Base-by-base conservation (phyloP, 1,139 yeast genomes). In the Diutina neorugosa region DNA sequence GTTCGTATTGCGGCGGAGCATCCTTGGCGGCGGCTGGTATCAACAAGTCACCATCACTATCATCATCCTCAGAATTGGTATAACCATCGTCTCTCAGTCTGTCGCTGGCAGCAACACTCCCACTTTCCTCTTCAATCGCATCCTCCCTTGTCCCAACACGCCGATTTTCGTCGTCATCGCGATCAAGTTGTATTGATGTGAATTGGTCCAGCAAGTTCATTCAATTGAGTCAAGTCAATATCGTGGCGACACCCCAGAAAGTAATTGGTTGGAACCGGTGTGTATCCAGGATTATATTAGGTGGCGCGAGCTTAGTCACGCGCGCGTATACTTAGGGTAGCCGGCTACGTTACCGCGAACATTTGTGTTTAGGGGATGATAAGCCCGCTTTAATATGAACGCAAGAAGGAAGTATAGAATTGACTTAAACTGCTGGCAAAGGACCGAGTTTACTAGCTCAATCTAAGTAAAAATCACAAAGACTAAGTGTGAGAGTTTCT, bases 191-290 rank as follows among this genome's bases (percentile, higher is more conserved):
- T n/a, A 46, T 46, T 16, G 50, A 46, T 2, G 50, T 46, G 14
- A 46, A 46, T 18, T 46, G 50, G 40, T 46, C 50, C 50, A 46
- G 50, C 40, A 46, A 46, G 19, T 46, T 46, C 50, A 46, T 46
- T 7, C 14, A 11, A 31, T 31, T 31, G 37, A 31, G n/a, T 31
- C n/a, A 14, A 31, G n/a, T 31, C 37, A 31, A 31, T 31, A 11
- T 31, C 2, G 12, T 31, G 37, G 37, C 5, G 25, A n/a, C 5
- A 31, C 37, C 14, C 37, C n/a, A 11, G 4, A 14, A 2, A 4
- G 1, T 31, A 14, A 9, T 2, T 31, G 37, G 37, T 31, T n/a
- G 37, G 7, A 23, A 23, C 6, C 25, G 7, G 25, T 23, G 4
- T 23, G 37, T 31, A 31, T 11, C 14, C 37, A 31, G 4, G 37